These are phyloP conservation scores for Alternaria angustiovoidea DNA, from an alignment of 2,329 filamentous ascomycete species.

Conservation along the genomic window DNA sequence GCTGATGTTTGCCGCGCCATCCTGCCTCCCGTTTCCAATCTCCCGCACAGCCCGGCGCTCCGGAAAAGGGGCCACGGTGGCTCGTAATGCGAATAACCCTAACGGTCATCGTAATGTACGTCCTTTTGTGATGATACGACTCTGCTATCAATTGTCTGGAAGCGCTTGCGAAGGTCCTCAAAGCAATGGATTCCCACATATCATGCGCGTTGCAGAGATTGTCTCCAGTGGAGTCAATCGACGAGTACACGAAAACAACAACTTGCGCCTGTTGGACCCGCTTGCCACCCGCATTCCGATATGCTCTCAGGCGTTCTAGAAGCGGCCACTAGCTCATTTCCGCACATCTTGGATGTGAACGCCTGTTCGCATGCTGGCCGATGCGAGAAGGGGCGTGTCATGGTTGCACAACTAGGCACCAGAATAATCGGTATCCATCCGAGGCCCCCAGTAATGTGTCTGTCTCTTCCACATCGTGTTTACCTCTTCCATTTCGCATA, in stretches of 20 bases:
- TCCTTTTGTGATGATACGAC: neutral
- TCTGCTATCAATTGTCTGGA: neutral
- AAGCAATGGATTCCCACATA: neutral
- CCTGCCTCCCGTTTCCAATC: slow-evolving; percentile 13
- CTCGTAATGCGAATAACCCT: slow-evolving; percentile 4
- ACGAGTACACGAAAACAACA: slow-evolving; percentile 2
- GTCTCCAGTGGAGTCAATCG: slow-evolving; percentile 1
- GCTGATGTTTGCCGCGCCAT: slow-evolving; percentile 5
- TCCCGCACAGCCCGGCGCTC: slow-evolving; percentile 17
- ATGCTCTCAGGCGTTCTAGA: slow-evolving; percentile 18
- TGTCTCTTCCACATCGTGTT: slow-evolving; percentile 13
- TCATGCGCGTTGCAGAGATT: neutral
- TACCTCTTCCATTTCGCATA: slow-evolving; percentile 4
- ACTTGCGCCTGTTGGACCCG: slow-evolving; percentile 4
- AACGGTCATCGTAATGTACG: slow-evolving; percentile 5
- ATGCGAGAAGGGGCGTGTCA: slow-evolving; percentile 23
- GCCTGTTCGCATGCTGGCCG: slow-evolving; percentile 27
- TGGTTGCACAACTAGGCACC: slow-evolving; percentile 15
- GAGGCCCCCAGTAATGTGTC: slow-evolving; percentile 14
- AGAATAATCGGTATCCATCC: slow-evolving; percentile 15
- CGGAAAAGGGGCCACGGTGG: slow-evolving; percentile 18
- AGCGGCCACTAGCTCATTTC: slow-evolving; percentile 27
- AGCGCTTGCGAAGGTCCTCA: neutral
- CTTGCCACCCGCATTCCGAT: slow-evolving; percentile 10
- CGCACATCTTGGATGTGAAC: slow-evolving; percentile 18